Evolutionary conservation across 495 filamentous ascomycete genomes (phyloP), one percentile per base, ranked within the genome.

Genomic region (Penicillium argentinense): DNA sequence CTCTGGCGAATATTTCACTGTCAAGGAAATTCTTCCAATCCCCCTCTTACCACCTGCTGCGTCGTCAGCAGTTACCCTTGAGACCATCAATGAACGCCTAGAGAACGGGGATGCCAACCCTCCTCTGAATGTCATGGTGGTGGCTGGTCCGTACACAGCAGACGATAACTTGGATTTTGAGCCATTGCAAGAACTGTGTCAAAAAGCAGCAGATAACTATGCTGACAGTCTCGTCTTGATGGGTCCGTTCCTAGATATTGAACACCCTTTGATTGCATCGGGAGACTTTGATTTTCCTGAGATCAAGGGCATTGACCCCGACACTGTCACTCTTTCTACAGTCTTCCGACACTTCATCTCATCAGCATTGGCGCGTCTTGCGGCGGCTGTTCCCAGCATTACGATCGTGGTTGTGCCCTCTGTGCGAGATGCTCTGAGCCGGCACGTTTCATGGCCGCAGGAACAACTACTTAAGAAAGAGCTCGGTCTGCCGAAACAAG

Each of bases 231-330:
- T 97, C 23, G 76, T 97, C 12, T 74, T 98, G 18, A 68, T 80
- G 33, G 93, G 93, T 0, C 93, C 93, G 2, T 95, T 97, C 62
- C 74, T 98, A 43, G 93, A 97, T 60, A 72, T 82, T 32, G 90
- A 95, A 49, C 93, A 98, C 57, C 92, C 93, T 3, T 71, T 93
- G n/a, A 77, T 98, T 39, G 84, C 86, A 42, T 78, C 84, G 2
- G 93, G 93, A 16, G 90, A 96, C 58, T 95, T 96, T 56, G 91
- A 96, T 55, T 78, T 96, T 18, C 91, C 89, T 4, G 81, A 88
- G 3, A 79, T 85, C 44, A 69, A 82, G n/a, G 67, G 73, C 11
- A 67, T 82, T 39, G 83, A 91, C 29, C 82, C 86, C 0, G 88
- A 92, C 59, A 82, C 81, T 3, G 84, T 82, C 6, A 95, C 89